Conservation (phyloP, 2,329 filamentous ascomycete species). For the Pyrenophora teres region DNA sequence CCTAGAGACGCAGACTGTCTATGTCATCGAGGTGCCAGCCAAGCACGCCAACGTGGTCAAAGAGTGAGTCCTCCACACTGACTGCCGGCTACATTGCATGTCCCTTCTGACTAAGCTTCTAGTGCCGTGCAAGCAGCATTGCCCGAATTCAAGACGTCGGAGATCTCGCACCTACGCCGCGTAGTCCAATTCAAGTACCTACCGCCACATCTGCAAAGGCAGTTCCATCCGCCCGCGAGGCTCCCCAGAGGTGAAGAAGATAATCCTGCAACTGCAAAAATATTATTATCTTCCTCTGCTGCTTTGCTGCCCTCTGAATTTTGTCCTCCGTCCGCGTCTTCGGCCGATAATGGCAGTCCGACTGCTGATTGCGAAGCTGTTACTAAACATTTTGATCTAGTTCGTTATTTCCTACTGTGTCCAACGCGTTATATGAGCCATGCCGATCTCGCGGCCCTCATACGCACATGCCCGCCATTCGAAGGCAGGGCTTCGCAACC, state of each 20-base stretch:
- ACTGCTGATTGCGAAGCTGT: conserved; percentile 20
- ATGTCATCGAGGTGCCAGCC: conserved; percentile 73
- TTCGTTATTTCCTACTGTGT: conserved; percentile 58
- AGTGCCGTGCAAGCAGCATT: conserved; percentile 54
- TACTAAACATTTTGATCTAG: conserved; percentile 41
- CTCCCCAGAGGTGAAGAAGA: conserved; percentile 44
- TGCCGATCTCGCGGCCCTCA: conserved; percentile 51
- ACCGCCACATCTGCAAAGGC: conserved; percentile 61
- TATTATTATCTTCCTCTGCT: conserved; percentile 36
- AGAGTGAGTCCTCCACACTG: conserved; percentile 59
- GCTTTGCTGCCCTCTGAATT: conserved; percentile 17
- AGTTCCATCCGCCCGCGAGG: conserved; percentile 39
- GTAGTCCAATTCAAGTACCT: conserved; percentile 74
- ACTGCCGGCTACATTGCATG: conserved; percentile 13
- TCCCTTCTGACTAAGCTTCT: conserved; percentile 27
- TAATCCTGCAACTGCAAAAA: conserved; percentile 32
- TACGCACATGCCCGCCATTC: conserved; percentile 48
- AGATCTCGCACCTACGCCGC: conserved; percentile 68
- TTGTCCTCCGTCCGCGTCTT: conserved; percentile 6
- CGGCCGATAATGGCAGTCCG: conserved; percentile 13
- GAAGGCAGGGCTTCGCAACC: conserved; percentile 47
- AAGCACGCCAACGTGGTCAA: conserved; percentile 74
- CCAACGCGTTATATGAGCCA: conserved; percentile 57
- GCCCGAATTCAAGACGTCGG: conserved; percentile 49
- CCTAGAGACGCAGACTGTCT: conserved; percentile 64